Evolutionary conservation across 2,329 filamentous ascomycete species (phyloP).

Genomic region (Colletotrichum sp.): DNA sequence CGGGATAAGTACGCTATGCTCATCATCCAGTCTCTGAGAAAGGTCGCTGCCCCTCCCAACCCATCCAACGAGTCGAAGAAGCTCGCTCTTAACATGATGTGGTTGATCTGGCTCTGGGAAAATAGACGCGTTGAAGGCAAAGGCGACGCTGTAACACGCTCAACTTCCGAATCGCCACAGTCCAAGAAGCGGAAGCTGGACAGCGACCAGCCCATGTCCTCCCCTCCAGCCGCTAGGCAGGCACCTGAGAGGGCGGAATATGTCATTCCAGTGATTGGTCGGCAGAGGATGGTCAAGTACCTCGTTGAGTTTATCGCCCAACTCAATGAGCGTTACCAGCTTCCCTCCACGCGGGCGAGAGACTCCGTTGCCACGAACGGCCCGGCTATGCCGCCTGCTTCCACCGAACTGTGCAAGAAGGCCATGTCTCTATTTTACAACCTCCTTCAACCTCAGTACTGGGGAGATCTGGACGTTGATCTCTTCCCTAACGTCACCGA

Average conservation of each 20-base stretch:
- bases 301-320: slow-evolving; percentile 94
- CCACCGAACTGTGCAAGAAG: slow-evolving; percentile 83
- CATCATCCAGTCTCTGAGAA: slow-evolving; percentile 87
- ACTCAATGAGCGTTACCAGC: slow-evolving; percentile 81
- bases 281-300: slow-evolving; percentile 89
- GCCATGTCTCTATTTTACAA: slow-evolving; percentile 82
- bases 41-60: slow-evolving; percentile 83
- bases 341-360: slow-evolving; percentile 71
- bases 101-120: slow-evolving; percentile 92
- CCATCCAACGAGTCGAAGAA: slow-evolving; percentile 92
- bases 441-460: slow-evolving; percentile 84
- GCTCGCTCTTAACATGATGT: slow-evolving; percentile 88
- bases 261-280: slow-evolving; percentile 67
- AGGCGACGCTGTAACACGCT: slow-evolving; percentile 39
- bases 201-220: slow-evolving; percentile 57
- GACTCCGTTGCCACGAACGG: slow-evolving; percentile 51
- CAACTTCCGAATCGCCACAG: slow-evolving; percentile 71
- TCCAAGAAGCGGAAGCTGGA: slow-evolving; percentile 80
- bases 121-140: slow-evolving; percentile 75
- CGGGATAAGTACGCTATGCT: slow-evolving; percentile 88
- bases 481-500: slow-evolving; percentile 91
- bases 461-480: slow-evolving; percentile 91
- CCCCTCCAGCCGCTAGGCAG: slow-evolving; percentile 56
- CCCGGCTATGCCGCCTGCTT: slow-evolving; percentile 54
- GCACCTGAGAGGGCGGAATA: slow-evolving; percentile 66